A percentile compares a stretch with the other conserved stretches of the same genome.
Evolutionary conservation across 768 basidiomycete genomes (phyloP).

Genomic region (Dictyophora rubrovolvata): DNA sequence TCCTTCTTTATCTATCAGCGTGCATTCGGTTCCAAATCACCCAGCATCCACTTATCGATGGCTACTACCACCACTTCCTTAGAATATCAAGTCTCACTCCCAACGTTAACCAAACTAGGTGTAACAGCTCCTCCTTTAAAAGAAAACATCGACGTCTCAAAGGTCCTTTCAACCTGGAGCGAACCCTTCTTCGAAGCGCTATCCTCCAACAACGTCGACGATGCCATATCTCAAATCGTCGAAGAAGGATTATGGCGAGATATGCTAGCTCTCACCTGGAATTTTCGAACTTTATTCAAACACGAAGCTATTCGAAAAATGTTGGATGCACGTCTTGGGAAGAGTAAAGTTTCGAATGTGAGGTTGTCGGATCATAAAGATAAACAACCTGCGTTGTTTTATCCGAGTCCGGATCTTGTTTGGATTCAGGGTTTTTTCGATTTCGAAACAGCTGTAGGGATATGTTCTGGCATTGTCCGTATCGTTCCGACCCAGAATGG

Average conservation of each 20-base stretch:
- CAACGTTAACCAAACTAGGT: slow-evolving; percentile 21
- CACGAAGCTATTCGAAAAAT: background rate
- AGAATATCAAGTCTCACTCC: slow-evolving; percentile 7
- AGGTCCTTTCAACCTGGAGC: background rate
- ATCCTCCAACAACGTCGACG: background rate
- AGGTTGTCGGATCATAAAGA: background rate
- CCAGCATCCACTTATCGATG: background rate
- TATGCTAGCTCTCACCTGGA: slow-evolving; percentile 7
- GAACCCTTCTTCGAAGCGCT: background rate
- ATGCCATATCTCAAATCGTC: background rate
- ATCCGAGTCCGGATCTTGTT: background rate
- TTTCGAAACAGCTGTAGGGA: background rate
- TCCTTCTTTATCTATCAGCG: too few relatives aligned
- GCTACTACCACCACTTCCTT: background rate
- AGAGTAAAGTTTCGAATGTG: background rate
- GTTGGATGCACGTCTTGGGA: background rate
- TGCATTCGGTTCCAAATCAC: background rate
- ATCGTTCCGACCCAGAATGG: slow-evolving; percentile 2
- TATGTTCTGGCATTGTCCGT: background rate
- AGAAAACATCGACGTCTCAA: background rate
- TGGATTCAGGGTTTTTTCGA: background rate
- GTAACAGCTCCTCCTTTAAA: slow-evolving; percentile 4
- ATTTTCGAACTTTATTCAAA: slow-evolving; percentile 1
- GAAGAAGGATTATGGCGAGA: slow-evolving; percentile 19
- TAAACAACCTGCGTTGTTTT: background rate